A percentile compares a stretch with the other conserved stretches of the same genome.
Evolutionary conservation across 176 grass and related monocot species (phyloP).

Genomic region (Ensete glaucum): DNA sequence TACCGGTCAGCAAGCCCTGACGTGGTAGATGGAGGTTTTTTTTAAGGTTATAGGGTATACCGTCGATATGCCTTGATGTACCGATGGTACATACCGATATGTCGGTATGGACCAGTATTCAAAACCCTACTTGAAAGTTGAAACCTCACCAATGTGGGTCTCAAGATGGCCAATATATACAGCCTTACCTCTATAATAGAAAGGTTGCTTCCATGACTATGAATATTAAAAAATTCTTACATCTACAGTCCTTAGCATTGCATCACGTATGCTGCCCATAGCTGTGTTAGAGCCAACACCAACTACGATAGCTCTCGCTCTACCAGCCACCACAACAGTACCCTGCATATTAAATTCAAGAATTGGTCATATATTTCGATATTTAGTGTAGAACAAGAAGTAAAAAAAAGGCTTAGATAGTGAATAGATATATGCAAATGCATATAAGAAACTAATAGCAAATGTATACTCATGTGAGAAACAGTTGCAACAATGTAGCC

Average conservation of each 20-base stretch:
- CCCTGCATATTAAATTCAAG: constrained; percentile 43
- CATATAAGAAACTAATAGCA: background rate
- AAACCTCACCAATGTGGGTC: no score
- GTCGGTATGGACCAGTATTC: no score
- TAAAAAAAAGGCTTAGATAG: background rate
- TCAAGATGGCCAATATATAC: background rate
- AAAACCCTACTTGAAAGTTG: no score
- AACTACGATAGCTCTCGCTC: constrained; percentile 83
- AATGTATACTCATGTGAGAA: background rate
- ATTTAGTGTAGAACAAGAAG: background rate
- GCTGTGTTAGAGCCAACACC: constrained; percentile 94
- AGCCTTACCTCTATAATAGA: background rate
- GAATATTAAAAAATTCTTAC: constrained; percentile 37
- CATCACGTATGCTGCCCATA: constrained; percentile 98
- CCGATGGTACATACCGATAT: no score
- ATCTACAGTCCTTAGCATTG: constrained; percentile 88
- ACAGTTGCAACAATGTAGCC: no score
- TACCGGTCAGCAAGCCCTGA: no score
- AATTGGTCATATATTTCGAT: constrained; percentile 8
- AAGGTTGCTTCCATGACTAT: constrained; percentile 5
- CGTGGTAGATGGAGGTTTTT: no score
- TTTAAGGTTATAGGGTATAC: no score
- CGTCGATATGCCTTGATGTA: no score
- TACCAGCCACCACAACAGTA: constrained; percentile 88
- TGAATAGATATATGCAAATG: background rate